Base-by-base conservation (phyloP, 768 basidiomycete species). In the Steccherinum ochraceum region DNA sequence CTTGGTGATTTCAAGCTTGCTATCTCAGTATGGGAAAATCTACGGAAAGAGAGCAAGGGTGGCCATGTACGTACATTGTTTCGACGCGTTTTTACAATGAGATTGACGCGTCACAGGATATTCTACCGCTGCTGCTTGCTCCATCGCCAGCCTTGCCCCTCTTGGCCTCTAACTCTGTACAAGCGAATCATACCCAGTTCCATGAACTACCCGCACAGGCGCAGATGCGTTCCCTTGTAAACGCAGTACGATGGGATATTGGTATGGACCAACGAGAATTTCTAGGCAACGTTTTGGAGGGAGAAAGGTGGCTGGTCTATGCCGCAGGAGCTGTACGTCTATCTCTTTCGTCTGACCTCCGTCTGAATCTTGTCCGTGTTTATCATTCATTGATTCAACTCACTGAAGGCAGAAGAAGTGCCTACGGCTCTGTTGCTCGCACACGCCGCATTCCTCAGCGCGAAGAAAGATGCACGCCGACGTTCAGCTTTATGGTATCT, bases 1-100 rank as follows among this genome's bases (percentile, higher is more conserved):
- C 69, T 98, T 2, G 88, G 93, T 2, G 96, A 99, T 67, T 82
- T 83, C 64, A 92, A 89, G 58, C 74, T 94, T 25, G 95, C 94
- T 0, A 72, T 79, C 2, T 68, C 70, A 5, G 81, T 93, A 2
- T 98, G 94, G 88, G 96, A 97, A 63, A 73, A 84, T 3, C 63
- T 93, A 26, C 75, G 90, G 45, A 93, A 93, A 63, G 94, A 97
- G 53, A 80, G 79, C 40, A 93, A 89, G 62, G 84, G 85, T 27
- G 94, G 94, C 40, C 88, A 86, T 24, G 92, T 94, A 67, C 56
- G 83, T 73, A n/a, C n/a, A n/a, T n/a, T n/a, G n/a, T n/a, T n/a
- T n/a, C n/a, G n/a, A n/a, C n/a, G n/a, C n/a, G n/a, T n/a, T n/a
- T n/a, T n/a, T n/a, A n/a, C n/a, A n/a, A n/a, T n/a, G n/a, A n/a